Evolutionary conservation across 2,329 filamentous ascomycete genomes (phyloP).

Genomic region (Ciborinia camelliae): DNA sequence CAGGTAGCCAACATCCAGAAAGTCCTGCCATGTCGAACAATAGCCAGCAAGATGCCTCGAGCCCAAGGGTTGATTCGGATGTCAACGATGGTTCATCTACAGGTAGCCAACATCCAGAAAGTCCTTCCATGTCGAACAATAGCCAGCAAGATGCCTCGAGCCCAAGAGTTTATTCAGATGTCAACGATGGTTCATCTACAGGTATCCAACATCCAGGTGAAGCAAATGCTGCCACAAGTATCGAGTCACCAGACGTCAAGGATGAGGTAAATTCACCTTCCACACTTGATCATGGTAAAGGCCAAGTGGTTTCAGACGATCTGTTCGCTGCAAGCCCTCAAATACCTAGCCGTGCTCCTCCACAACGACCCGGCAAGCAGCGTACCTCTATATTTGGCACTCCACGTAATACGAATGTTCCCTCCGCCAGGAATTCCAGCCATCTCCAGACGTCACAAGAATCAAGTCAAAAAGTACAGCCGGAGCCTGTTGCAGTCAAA

Average conservation of each 20-base stretch:
- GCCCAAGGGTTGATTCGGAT: not conserved
- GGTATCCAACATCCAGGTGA: not conserved
- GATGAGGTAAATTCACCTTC: not conserved
- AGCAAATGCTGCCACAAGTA: not conserved
- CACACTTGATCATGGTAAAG: not conserved
- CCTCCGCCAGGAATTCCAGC: not conserved
- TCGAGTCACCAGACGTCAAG: not conserved
- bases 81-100: not conserved
- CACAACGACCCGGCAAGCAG: not conserved
- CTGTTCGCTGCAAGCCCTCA: not conserved
- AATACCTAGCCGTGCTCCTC: not conserved
- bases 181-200: not conserved
- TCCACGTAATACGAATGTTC: not conserved
- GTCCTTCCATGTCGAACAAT: not conserved
- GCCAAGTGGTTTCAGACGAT: not conserved
- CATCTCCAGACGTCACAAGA: not conserved
- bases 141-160: not conserved
- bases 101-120: not conserved
- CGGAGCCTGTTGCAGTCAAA: not conserved
- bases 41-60: not conserved
- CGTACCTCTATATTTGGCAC: not conserved
- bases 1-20: not conserved
- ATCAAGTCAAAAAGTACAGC: not conserved
- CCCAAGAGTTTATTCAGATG: not conserved
- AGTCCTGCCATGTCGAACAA: not conserved